phyloP scores from a whole-genome alignment of 805 yeast species.

The Cyberlindnera xylosilytica region DNA sequence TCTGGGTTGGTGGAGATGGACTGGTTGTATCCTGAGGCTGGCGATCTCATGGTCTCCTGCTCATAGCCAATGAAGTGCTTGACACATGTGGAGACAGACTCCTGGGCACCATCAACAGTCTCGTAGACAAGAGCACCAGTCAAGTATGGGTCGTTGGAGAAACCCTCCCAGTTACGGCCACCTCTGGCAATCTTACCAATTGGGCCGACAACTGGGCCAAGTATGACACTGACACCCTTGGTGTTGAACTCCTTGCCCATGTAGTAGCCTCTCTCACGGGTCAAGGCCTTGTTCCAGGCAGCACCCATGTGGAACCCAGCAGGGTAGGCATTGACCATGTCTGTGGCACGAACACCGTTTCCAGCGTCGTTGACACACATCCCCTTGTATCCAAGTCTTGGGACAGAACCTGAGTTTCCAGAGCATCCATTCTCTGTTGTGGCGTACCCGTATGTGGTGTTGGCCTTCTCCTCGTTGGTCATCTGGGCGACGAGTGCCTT shows the following conservation, averaged over 20 bases:
- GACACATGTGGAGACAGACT: constrained; percentile 7
- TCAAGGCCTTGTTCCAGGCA: constrained; percentile 7
- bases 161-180: constrained; percentile 13
- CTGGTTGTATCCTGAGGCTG: constrained; percentile 1
- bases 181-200: constrained; percentile 8
- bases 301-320: constrained; percentile 10
- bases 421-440: constrained; percentile 1
- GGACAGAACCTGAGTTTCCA: constrained; percentile 8
- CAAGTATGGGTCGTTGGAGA: constrained; percentile 11
- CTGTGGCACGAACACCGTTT: constrained; percentile 11
- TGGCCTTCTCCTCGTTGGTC: constrained; percentile 11
- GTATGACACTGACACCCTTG: constrained; percentile 7
- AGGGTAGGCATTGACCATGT: constrained; percentile 9
- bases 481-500: constrained; percentile 6
- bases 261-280: constrained; percentile 7
- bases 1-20: constrained; percentile 5
- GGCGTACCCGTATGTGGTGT: constrained; percentile 6
- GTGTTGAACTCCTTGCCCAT: constrained; percentile 10
- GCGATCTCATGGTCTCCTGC: constrained; percentile 11
- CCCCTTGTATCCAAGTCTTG: constrained; percentile 8
- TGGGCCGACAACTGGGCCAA: constrained; percentile 12
- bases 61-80: constrained; percentile 12
- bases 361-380: constrained; percentile 9
- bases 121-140: constrained; percentile 5
- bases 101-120: constrained; percentile 6